Percentiles rank a stretch among this genome's conserved stretches.
Evolutionary conservation across 345 rosid genomes (phyloP).

Genomic region (Erucastrum elatum): DNA sequence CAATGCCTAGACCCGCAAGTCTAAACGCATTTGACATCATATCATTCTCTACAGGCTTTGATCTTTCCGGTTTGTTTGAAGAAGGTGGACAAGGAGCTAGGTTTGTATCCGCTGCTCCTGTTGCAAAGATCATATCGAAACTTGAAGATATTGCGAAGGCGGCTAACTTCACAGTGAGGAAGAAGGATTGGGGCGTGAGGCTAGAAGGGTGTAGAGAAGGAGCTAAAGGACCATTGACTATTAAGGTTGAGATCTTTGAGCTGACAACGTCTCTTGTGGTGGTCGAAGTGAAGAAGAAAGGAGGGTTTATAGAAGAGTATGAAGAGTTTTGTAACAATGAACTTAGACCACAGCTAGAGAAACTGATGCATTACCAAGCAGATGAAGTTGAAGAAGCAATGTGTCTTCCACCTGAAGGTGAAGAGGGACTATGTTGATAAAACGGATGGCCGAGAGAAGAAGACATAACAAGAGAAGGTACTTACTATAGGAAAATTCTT

Average conservation of each 20-base stretch:
- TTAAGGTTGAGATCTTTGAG: slow-evolving; percentile 65
- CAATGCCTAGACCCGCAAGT: slow-evolving; percentile 60
- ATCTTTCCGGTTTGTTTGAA: slow-evolving; percentile 66
- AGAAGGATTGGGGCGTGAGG: slow-evolving; percentile 71
- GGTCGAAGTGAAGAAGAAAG: slow-evolving; percentile 91
- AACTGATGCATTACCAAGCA: slow-evolving; percentile 55
- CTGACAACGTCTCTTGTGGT: slow-evolving; percentile 62
- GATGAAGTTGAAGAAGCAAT: slow-evolving; percentile 40
- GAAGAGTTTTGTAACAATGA: slow-evolving; percentile 78
- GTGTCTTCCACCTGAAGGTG: slow-evolving; percentile 57
- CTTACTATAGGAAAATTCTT: neutral
- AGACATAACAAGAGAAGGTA: neutral
- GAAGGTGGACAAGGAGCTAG: slow-evolving; percentile 65
- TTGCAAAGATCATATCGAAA: slow-evolving; percentile 53
- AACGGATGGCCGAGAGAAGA: neutral
- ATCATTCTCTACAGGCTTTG: slow-evolving; percentile 73
- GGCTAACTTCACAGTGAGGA: slow-evolving; percentile 65
- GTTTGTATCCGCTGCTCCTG: slow-evolving; percentile 65
- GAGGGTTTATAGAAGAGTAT: slow-evolving; percentile 81
- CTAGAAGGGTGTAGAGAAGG: slow-evolving; percentile 72
- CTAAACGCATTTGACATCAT: slow-evolving; percentile 86
- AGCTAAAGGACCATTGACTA: slow-evolving; percentile 61
- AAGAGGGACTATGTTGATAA: slow-evolving; percentile 4
- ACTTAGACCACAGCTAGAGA: slow-evolving; percentile 74
- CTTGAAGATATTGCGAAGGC: slow-evolving; percentile 65